Evolutionary conservation across 2,329 filamentous ascomycete genomes (phyloP).

Genomic region (Paraconiothyrium sp.): DNA sequence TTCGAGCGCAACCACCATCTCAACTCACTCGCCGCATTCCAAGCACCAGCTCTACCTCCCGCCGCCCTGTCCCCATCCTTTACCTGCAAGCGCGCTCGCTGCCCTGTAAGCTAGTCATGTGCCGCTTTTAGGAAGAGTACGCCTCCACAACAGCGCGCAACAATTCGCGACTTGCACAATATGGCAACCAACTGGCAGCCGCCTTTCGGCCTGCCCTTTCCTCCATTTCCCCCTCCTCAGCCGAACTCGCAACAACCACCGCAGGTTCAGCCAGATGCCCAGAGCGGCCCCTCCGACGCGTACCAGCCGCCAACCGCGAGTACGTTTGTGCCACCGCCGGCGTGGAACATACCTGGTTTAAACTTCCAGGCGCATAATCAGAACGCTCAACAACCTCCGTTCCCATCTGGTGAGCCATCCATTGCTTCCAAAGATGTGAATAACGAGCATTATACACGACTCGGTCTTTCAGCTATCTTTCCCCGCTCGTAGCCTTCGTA

Average conservation of each 20-base stretch:
- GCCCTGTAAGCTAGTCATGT: slow-evolving; percentile 2
- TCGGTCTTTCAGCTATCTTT: neutral
- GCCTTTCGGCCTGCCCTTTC: slow-evolving; percentile 36
- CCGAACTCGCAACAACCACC: slow-evolving; percentile 23
- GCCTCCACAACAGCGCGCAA: slow-evolving; percentile 2
- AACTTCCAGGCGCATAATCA: slow-evolving; percentile 37
- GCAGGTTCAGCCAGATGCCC: slow-evolving; percentile 14
- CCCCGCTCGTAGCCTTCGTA: neutral
- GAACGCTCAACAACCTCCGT: slow-evolving; percentile 36
- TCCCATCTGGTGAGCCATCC: slow-evolving; percentile 22
- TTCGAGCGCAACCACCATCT: slow-evolving; percentile 11
- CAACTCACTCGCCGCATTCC: neutral
- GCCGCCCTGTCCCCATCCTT: neutral
- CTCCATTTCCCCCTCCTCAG: slow-evolving; percentile 25
- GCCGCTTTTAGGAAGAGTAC: neutral
- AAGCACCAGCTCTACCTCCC: neutral
- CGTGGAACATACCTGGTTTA: slow-evolving; percentile 31
- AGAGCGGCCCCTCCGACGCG: slow-evolving; percentile 21
- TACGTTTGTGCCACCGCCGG: slow-evolving; percentile 24
- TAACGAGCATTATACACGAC: neutral
- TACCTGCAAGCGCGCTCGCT: neutral
- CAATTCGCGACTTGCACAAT: slow-evolving; percentile 5
- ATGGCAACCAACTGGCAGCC: slow-evolving; percentile 47
- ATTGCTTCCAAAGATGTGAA: neutral
- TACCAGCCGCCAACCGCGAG: slow-evolving; percentile 26